Conservation (phyloP, 2,329 filamentous ascomycete genomes). For the Truncatella angustata region DNA sequence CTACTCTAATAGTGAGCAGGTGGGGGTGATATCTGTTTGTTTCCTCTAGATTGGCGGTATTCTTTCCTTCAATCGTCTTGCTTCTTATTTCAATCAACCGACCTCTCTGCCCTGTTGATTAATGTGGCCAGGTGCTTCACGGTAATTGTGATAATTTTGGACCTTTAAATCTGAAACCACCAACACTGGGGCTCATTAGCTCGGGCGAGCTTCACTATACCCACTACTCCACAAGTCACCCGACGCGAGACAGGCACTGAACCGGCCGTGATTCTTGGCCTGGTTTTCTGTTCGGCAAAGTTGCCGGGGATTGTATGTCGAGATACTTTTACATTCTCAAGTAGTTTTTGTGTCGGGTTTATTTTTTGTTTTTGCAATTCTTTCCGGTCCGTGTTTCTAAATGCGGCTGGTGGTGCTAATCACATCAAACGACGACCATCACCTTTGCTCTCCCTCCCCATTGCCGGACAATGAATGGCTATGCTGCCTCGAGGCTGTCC, state of each 20-base stretch:
- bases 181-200: not conserved
- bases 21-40: not conserved
- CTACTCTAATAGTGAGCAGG: not conserved
- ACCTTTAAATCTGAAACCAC: slow-evolving; percentile 4
- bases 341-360: not conserved
- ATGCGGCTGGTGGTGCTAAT: not conserved
- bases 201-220: not conserved
- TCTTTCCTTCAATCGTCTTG: not conserved
- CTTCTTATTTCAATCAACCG: not conserved
- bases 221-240: slow-evolving; percentile 4
- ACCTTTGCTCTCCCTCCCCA: slow-evolving; percentile 11
- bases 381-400: too few relatives aligned
- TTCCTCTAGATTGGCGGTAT: not conserved
- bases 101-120: not conserved
- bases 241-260: slow-evolving; percentile 1
- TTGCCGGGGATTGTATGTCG: slow-evolving; percentile 1
- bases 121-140: slow-evolving; percentile 1
- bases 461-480: slow-evolving; percentile 40
- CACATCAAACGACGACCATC: not conserved
- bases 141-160: slow-evolving; percentile 1
- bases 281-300: not conserved
- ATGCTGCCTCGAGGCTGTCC: slow-evolving; percentile 32
- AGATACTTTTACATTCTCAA: not conserved
- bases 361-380: too few relatives aligned
- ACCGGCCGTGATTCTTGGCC: not conserved